phyloP scores from a whole-genome alignment of 2,329 filamentous ascomycete species.

The Arthrinium puccinioides region DNA sequence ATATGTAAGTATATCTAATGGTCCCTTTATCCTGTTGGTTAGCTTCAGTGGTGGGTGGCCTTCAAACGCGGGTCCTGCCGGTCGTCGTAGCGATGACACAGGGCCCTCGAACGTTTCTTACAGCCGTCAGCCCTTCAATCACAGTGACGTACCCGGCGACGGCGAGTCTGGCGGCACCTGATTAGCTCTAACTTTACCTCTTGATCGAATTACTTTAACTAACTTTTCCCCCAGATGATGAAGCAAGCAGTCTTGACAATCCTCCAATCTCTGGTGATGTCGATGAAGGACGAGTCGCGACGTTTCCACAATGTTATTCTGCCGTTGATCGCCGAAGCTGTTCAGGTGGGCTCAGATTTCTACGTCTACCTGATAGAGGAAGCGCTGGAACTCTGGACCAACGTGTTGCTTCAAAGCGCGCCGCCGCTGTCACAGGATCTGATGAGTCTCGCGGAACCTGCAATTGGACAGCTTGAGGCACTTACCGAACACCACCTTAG shows the following conservation, averaged over 20 bases:
- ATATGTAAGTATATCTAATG: too few species aligned
- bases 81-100: too few species aligned
- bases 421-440: slow-evolving; percentile 55
- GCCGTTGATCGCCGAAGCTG: slow-evolving; percentile 73
- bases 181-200: too few species aligned
- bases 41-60: too few species aligned
- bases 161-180: too few species aligned
- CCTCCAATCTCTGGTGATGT: slow-evolving; percentile 74
- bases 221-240: too few species aligned
- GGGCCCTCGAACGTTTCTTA: too few species aligned
- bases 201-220: too few species aligned
- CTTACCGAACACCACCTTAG: slow-evolving; percentile 56
- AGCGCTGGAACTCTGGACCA: slow-evolving; percentile 80
- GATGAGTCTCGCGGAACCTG: slow-evolving; percentile 53
- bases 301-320: slow-evolving; percentile 75
- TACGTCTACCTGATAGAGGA: slow-evolving; percentile 85
- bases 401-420: slow-evolving; percentile 61
- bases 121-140: too few species aligned
- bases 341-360: slow-evolving; percentile 67
- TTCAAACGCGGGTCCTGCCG: too few species aligned
- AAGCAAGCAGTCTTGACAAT: slow-evolving; percentile 90
- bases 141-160: too few species aligned
- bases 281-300: slow-evolving; percentile 71
- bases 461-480: slow-evolving; percentile 60
- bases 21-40: too few species aligned